Base-by-base conservation (phyloP, 2,329 filamentous ascomycete species). In the Rosellinia necatrix region DNA sequence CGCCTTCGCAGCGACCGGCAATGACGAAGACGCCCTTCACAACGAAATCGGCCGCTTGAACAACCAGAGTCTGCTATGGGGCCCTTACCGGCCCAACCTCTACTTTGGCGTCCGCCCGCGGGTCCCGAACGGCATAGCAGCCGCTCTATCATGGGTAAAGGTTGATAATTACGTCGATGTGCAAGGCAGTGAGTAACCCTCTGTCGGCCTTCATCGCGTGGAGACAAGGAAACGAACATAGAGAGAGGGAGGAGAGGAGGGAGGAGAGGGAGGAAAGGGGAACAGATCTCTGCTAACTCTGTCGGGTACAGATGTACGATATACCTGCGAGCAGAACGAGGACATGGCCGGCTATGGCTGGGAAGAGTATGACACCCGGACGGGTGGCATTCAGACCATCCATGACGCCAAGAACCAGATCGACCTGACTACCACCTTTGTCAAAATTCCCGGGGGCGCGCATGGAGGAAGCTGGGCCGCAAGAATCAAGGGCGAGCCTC, bases 291-390 rank as follows among this genome's bases (percentile, higher is more conserved):
- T 7, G 27, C 53, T 61, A 25, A 59, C 48, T 34, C 19, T 8
- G 42, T 32, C 25, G 24, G 15, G 19, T 50, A 2, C 70, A 94
- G 91, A 87, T 66, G 89, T 97, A 67, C 87, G 94, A 62, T 92
- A 96, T 72, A 97, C 94, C 0, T 99, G 94, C 75, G 94, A 97
- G 73, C 94, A 99, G 72, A 85, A 94, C 72, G 91, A 96, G 71
- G 89, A 89, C 63, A 96, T 99, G 82, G 89, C 86, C 43, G 93
- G 93, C 53, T 99, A 99, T 72, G 94, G 94, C 60, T 99, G 94
- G 94, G 92, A 97, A 68, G 91, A 96, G 71, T 99, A 96, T 72
- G 94, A 99, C 74, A 87, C 92, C 19, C 83, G 94, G 55, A 88
- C 82, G 53, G 94, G 94, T 60, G 94, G 94, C 53, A 81, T 90